These are phyloP conservation scores for Solanum bulbocastanum DNA, from an alignment of 257 asterid species.

Conservation along the genomic window DNA sequence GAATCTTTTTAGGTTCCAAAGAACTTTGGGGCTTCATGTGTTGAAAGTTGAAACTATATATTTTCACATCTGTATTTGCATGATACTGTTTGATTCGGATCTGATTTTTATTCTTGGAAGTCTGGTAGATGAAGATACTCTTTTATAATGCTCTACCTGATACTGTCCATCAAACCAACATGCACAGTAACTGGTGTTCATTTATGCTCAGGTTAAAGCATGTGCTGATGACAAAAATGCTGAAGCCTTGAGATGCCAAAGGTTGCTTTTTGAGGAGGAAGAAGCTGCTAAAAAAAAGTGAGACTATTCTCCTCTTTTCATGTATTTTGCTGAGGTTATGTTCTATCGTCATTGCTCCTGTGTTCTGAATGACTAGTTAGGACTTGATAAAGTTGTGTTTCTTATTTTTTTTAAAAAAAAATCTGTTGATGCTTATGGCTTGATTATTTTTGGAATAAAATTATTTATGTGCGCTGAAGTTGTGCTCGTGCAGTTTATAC, in stretches of 20 bases:
- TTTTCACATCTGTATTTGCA: not conserved
- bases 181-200: not conserved
- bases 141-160: not conserved
- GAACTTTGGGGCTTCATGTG: not conserved
- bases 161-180: not conserved
- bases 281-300: conserved; percentile 86
- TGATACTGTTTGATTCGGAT: not conserved
- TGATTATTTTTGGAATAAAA: not conserved
- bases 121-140: not conserved
- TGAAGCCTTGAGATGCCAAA: conserved; percentile 88
- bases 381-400: not conserved
- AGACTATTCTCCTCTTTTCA: not conserved
- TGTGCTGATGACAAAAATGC: conserved; percentile 84
- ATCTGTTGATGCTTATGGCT: not conserved
- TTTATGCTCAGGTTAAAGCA: conserved; percentile 62
- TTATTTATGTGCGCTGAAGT: not conserved
- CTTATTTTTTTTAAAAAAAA: not conserved
- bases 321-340: not conserved
- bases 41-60: not conserved
- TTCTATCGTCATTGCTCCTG: not conserved
- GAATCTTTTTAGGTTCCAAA: not conserved
- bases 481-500: not conserved
- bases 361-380: not conserved
- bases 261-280: conserved; percentile 94
- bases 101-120: not conserved